phyloP scores from a whole-genome alignment of 2,329 filamentous ascomycete genomes.

The Aspergillus japonicus region DNA sequence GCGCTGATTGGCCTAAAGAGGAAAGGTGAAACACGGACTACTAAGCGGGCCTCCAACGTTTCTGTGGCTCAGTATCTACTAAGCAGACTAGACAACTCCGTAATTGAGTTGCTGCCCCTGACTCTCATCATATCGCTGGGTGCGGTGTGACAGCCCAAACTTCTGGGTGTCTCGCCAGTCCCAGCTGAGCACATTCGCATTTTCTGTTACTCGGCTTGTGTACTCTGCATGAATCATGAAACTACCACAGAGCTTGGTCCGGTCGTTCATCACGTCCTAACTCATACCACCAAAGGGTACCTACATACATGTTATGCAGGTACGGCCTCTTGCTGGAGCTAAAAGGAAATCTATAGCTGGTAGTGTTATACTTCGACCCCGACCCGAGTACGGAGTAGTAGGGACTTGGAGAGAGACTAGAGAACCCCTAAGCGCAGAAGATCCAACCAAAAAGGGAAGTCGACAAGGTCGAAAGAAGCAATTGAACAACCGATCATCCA shows the following conservation, averaged over 20 bases:
- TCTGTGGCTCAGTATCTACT: conserved; percentile 17
- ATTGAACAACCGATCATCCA: conserved; percentile 19
- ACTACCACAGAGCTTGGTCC: not conserved
- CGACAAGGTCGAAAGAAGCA: conserved; percentile 15
- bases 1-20: conserved; percentile 7
- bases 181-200: too few species aligned
- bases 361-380: not conserved
- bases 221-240: not conserved
- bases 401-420: not conserved
- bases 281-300: not conserved
- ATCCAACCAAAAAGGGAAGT: not conserved
- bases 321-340: not conserved
- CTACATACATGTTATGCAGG: not conserved
- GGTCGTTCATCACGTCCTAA: not conserved
- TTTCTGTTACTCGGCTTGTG: too few species aligned
- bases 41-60: conserved; percentile 20
- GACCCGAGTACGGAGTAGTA: not conserved
- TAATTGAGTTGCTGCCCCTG: conserved; percentile 10
- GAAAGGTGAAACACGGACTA: conserved; percentile 20
- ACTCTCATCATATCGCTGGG: not conserved
- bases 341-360: not conserved
- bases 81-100: not conserved
- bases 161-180: not conserved
- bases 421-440: not conserved
- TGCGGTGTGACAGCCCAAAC: too few species aligned